Evolutionary conservation across 2,329 filamentous ascomycete species (phyloP).

Genomic region (Trichoderma sp.): DNA sequence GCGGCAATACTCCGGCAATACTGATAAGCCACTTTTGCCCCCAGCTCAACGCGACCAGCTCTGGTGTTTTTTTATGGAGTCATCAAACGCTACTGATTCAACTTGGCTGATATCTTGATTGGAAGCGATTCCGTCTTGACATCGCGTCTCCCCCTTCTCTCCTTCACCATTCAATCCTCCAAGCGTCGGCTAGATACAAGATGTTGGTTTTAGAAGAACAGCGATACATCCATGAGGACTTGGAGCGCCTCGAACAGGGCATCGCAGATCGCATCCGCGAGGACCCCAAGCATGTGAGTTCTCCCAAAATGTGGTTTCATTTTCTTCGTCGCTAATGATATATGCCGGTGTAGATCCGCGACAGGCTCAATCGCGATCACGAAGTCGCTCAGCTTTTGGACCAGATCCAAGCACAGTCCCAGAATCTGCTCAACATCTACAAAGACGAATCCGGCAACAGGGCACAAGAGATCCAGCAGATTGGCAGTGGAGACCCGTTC

Average conservation of each 20-base stretch:
- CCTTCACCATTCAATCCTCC: background rate
- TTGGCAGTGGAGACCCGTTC: slow-evolving; percentile 84
- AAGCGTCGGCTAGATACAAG: slow-evolving; percentile 29
- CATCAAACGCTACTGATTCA: background rate
- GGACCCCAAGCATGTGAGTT: slow-evolving; percentile 81
- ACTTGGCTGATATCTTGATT: background rate
- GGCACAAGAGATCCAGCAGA: slow-evolving; percentile 78
- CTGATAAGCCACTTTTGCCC: slow-evolving; percentile 20
- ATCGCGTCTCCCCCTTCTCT: background rate
- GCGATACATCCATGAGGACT: slow-evolving; percentile 90
- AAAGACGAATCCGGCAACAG: slow-evolving; percentile 73
- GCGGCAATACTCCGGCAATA: slow-evolving; percentile 41
- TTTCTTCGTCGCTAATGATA: slow-evolving; percentile 1
- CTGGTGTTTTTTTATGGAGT: slow-evolving; percentile 24
- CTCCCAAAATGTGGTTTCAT: slow-evolving; percentile 16
- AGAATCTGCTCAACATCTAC: slow-evolving; percentile 80
- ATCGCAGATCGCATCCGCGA: slow-evolving; percentile 87
- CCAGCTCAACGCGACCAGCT: slow-evolving; percentile 22
- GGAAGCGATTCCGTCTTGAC: background rate
- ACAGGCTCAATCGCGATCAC: slow-evolving; percentile 87
- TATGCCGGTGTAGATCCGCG: slow-evolving; percentile 67
- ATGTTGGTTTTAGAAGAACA: slow-evolving; percentile 95
- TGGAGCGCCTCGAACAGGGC: slow-evolving; percentile 93
- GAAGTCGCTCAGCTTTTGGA: slow-evolving; percentile 85
- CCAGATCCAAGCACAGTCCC: slow-evolving; percentile 85